These are phyloP conservation scores for Aegilops longissima DNA, from an alignment of 176 grass and related monocot species.

Conservation along the genomic window DNA sequence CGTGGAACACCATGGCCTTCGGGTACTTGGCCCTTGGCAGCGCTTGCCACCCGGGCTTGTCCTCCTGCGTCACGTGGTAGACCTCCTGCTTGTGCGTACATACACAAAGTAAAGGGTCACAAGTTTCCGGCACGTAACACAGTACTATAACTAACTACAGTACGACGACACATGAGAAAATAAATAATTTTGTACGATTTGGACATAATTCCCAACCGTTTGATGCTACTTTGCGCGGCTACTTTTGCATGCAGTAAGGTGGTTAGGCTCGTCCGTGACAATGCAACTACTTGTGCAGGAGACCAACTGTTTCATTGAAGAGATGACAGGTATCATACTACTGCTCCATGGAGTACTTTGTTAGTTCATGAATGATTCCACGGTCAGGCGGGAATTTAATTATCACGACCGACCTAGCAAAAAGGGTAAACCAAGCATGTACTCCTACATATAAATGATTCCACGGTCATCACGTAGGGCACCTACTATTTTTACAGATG, in stretches of 20 bases:
- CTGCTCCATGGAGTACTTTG: background rate
- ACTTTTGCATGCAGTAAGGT: background rate
- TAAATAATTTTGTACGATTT: background rate
- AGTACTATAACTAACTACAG: background rate
- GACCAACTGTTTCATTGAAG: background rate
- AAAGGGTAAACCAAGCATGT: background rate
- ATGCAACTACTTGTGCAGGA: background rate
- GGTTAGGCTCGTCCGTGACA: background rate
- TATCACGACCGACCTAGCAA: background rate
- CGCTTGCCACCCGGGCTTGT: slow-evolving; percentile 41
- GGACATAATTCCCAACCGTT: slow-evolving; percentile 2
- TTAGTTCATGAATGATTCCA: background rate
- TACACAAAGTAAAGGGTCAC: background rate
- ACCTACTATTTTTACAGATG: slow-evolving; percentile 6
- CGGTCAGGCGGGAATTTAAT: background rate
- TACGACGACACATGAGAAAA: background rate
- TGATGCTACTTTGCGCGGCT: background rate
- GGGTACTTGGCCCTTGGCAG: slow-evolving; percentile 44
- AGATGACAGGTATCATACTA: background rate
- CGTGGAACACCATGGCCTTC: slow-evolving; percentile 68
- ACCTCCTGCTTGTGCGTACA: slow-evolving; percentile 39
- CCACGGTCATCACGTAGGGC: background rate
- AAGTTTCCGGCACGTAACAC: background rate
- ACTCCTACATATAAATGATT: background rate
- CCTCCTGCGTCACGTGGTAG: slow-evolving; percentile 40